Conservation (phyloP, 2,329 filamentous ascomycete genomes). For the Penicillium sp. region DNA sequence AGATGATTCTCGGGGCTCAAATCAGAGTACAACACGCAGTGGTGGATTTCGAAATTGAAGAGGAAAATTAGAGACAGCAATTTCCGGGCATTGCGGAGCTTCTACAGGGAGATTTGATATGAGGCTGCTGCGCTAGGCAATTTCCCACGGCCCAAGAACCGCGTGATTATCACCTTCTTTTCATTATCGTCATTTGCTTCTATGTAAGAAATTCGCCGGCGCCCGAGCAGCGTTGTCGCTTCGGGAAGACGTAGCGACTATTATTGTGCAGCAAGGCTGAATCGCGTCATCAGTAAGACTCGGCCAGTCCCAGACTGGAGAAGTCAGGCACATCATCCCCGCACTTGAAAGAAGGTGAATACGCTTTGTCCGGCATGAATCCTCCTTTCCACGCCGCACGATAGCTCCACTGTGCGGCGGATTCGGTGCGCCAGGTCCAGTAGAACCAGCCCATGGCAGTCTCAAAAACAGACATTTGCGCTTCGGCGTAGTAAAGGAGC, state of each 20-base stretch:
- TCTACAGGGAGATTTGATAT: too few relatives aligned
- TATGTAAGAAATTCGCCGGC: not conserved
- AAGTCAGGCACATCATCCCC: conserved; percentile 48
- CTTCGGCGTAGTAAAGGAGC: conserved; percentile 85
- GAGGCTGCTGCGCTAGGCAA: too few relatives aligned
- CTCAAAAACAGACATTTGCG: conserved; percentile 94
- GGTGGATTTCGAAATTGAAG: too few relatives aligned
- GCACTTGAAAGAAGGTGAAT: conserved; percentile 69
- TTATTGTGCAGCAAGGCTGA: not conserved
- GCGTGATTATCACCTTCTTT: not conserved
- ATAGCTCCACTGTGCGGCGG: conserved; percentile 79
- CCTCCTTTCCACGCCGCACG: conserved; percentile 67
- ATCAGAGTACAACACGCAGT: too few relatives aligned
- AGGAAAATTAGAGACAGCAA: too few relatives aligned
- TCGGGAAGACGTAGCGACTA: not conserved
- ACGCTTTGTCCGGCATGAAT: conserved; percentile 73
- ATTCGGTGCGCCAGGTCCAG: conserved; percentile 96
- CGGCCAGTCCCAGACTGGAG: conserved; percentile 42
- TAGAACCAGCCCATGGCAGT: conserved; percentile 97
- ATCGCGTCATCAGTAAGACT: conserved; percentile 40
- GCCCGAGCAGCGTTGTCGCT: not conserved
- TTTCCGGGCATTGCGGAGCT: too few relatives aligned
- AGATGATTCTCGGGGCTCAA: too few relatives aligned
- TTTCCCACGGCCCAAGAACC: too few relatives aligned
- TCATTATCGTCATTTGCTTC: not conserved